Conservation (phyloP, 176 grass and related monocot genomes). For the Ensete ventricosum region DNA sequence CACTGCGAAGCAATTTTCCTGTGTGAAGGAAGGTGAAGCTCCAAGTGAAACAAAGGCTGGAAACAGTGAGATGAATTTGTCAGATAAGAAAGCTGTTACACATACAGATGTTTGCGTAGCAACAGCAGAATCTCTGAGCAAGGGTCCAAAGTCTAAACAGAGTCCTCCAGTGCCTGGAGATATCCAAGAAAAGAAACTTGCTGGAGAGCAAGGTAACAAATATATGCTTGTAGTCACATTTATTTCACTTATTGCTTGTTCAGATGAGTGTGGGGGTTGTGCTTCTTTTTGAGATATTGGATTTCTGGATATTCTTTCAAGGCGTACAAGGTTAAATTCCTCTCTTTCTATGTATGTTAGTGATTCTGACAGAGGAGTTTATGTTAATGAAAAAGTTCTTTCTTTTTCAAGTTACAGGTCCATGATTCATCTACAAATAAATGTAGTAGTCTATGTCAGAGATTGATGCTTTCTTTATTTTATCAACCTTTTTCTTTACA, state of each 20-base stretch:
- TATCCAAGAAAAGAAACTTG: conserved; percentile 41
- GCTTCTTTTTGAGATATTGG: background rate
- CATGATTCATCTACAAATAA: background rate
- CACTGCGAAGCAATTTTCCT: conserved; percentile 38
- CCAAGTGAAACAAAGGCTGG: conserved; percentile 38
- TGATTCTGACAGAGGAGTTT: background rate
- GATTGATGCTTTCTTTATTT: background rate
- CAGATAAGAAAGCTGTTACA: conserved; percentile 36
- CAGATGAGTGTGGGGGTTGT: background rate
- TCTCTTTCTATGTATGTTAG: background rate
- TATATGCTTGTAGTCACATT: conserved; percentile 19
- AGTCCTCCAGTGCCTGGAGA: conserved; percentile 42
- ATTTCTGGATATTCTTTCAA: background rate
- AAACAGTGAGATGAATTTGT: conserved; percentile 37
- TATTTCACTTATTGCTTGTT: background rate
- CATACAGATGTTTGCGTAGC: conserved; percentile 43
- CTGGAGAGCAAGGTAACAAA: conserved; percentile 54
- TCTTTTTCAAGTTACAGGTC: background rate
- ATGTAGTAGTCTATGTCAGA: background rate
- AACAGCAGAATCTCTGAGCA: conserved; percentile 40
- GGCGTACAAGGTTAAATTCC: background rate
- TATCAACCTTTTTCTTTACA: conserved; percentile 1
- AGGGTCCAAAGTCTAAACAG: conserved; percentile 44
- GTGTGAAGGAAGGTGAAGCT: conserved; percentile 34
- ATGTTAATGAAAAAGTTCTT: background rate